Evolutionary conservation across 1,284 basidiomycete species (phyloP).

Genomic region (Lignosus rhinocerotis): DNA sequence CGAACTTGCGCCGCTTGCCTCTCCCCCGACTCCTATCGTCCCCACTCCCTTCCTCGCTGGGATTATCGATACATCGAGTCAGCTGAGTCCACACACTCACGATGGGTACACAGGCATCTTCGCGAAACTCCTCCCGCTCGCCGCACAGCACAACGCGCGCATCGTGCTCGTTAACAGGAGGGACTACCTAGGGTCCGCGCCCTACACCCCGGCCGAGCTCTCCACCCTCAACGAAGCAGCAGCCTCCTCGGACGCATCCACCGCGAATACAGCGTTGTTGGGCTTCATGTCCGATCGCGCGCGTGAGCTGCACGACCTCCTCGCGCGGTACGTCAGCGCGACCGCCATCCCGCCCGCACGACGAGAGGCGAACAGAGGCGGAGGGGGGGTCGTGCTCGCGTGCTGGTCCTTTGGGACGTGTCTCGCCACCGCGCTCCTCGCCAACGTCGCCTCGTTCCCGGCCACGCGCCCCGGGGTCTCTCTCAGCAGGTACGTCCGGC

Average conservation of each 20-base stretch:
- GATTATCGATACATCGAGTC: no score
- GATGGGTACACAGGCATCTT: constrained; percentile 28
- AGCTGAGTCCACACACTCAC: neutral
- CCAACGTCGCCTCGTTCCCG: constrained; percentile 22
- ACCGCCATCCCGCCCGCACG: constrained; percentile 12
- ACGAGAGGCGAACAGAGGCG: neutral
- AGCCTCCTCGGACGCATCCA: constrained; percentile 3
- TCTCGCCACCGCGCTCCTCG: constrained; percentile 21
- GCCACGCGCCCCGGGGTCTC: constrained; percentile 1
- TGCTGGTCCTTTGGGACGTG: constrained; percentile 9
- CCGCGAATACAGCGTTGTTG: neutral
- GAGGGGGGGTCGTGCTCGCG: constrained; percentile 4
- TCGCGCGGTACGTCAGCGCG: constrained; percentile 25
- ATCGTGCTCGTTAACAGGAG: constrained; percentile 33
- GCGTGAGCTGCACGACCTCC: constrained; percentile 26
- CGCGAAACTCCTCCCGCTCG: constrained; percentile 15
- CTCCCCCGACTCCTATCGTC: neutral
- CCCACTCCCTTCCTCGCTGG: no score
- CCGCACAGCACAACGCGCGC: constrained; percentile 26
- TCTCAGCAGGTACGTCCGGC: constrained; percentile 23
- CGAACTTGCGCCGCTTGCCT: neutral
- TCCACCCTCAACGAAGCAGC: neutral
- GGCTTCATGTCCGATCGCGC: constrained; percentile 15
- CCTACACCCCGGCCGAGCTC: constrained; percentile 27
- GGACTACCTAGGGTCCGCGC: constrained; percentile 33